Conservation (phyloP, 2,329 filamentous ascomycete genomes). For the Xylaria sp. region DNA sequence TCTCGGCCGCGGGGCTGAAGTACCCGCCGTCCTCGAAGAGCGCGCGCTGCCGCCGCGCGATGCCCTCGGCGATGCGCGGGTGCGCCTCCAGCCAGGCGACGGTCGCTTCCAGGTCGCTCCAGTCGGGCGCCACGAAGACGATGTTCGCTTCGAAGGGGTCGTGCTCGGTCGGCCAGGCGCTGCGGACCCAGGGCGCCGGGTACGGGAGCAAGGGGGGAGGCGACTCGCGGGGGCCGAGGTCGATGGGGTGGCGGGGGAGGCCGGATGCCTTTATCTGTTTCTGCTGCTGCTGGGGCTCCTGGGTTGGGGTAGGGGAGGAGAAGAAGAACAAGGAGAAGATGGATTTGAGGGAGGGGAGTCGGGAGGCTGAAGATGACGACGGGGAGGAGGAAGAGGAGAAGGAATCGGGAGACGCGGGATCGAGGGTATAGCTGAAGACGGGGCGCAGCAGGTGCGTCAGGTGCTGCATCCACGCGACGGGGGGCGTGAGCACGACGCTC, state of each 20-base stretch:
- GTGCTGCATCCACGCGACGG: conserved; percentile 62
- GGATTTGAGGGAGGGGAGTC: background rate
- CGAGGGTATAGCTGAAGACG: conserved; percentile 53
- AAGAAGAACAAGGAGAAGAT: conserved; percentile 1
- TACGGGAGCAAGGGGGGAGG: conserved; percentile 37
- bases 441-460: conserved; percentile 60
- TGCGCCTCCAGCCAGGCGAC: conserved; percentile 59
- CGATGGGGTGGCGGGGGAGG: conserved; percentile 32
- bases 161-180: conserved; percentile 54
- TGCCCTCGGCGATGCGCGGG: conserved; percentile 57
- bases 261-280: background rate
- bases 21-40: conserved; percentile 58
- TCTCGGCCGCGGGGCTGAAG: conserved; percentile 62
- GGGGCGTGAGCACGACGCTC: conserved; percentile 60
- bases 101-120: conserved; percentile 61
- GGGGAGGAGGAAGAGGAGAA: conserved; percentile 2
- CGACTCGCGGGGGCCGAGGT: conserved; percentile 19
- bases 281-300: background rate
- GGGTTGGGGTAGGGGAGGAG: background rate
- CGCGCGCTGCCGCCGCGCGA: conserved; percentile 60
- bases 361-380: background rate
- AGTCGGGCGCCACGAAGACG: conserved; percentile 63
- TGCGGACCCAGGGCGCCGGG: conserved; percentile 46
- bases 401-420: background rate
- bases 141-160: conserved; percentile 47